Evolutionary conservation across 2,329 filamentous ascomycete genomes (phyloP).

Genomic region (Endoconidiophora laricicola): DNA sequence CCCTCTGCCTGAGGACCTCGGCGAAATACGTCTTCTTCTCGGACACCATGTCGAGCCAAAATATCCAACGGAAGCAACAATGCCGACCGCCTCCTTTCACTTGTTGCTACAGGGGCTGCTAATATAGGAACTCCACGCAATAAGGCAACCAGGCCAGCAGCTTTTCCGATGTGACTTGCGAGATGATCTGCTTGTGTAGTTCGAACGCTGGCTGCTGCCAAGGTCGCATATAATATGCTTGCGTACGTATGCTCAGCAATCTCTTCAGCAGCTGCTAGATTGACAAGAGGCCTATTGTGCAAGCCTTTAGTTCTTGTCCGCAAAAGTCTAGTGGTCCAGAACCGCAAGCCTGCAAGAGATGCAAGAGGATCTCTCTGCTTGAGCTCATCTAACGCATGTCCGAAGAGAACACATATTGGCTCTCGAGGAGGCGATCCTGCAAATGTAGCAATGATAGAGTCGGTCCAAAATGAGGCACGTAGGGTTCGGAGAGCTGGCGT

Average conservation of each 20-base stretch:
- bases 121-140: slow-evolving; percentile 77
- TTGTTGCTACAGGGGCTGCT: slow-evolving; percentile 33
- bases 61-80: slow-evolving; percentile 76
- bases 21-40: slow-evolving; percentile 79
- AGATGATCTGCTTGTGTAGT: slow-evolving; percentile 82
- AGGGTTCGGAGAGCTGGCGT: slow-evolving; percentile 74
- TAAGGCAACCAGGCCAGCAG: slow-evolving; percentile 70
- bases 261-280: slow-evolving; percentile 56
- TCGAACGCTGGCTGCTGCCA: slow-evolving; percentile 62
- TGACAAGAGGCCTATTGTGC: slow-evolving; percentile 66
- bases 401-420: slow-evolving; percentile 72
- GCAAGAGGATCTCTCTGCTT: slow-evolving; percentile 26
- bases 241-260: slow-evolving; percentile 94
- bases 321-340: slow-evolving; percentile 63
- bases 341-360: slow-evolving; percentile 39
- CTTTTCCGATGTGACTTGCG: slow-evolving; percentile 89
- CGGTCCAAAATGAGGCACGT: slow-evolving; percentile 90
- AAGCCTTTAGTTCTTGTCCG: slow-evolving; percentile 68
- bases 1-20: slow-evolving; percentile 63
- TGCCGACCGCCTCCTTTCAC: no score
- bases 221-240: slow-evolving; percentile 73
- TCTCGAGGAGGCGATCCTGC: slow-evolving; percentile 69
- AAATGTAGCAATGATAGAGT: slow-evolving; percentile 64
- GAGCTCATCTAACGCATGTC: slow-evolving; percentile 52
- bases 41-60: slow-evolving; percentile 66